These are phyloP conservation scores for Pyricularia sp. DNA, from an alignment of 2,329 filamentous ascomycete species.

Conservation along the genomic window DNA sequence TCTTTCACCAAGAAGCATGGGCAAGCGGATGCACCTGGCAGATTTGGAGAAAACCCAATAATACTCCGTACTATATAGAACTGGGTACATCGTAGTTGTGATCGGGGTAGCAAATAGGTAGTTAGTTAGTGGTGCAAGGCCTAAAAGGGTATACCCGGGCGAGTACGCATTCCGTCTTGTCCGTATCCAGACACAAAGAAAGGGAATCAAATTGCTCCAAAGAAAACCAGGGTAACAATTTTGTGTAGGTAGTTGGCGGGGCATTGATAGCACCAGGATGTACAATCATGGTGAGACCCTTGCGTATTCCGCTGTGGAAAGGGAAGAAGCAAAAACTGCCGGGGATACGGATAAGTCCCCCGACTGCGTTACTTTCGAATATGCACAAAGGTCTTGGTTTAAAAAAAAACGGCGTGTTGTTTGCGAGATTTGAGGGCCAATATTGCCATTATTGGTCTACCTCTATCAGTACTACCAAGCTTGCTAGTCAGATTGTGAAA, in stretches of 20 bases:
- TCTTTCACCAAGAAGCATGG: not conserved
- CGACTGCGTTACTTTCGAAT: too few species aligned
- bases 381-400: too few species aligned
- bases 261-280: too few species aligned
- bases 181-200: not conserved
- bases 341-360: too few species aligned
- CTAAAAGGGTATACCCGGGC: not conserved
- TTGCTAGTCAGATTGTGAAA: not conserved
- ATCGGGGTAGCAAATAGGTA: too few species aligned
- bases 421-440: not conserved
- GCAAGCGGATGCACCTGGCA: too few species aligned
- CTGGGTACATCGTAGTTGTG: not conserved
- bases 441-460: not conserved
- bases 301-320: too few species aligned
- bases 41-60: not conserved
- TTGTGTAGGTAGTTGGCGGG: too few species aligned
- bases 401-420: not conserved
- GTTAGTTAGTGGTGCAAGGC: not conserved
- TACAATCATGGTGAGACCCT: too few species aligned
- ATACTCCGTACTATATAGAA: not conserved
- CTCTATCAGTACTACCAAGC: not conserved
- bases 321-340: too few species aligned
- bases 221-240: too few species aligned
- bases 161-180: not conserved
- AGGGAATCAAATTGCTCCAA: not conserved